phyloP scores from a whole-genome alignment of 768 basidiomycete genomes.

The Sporobolomyces phaffii region DNA sequence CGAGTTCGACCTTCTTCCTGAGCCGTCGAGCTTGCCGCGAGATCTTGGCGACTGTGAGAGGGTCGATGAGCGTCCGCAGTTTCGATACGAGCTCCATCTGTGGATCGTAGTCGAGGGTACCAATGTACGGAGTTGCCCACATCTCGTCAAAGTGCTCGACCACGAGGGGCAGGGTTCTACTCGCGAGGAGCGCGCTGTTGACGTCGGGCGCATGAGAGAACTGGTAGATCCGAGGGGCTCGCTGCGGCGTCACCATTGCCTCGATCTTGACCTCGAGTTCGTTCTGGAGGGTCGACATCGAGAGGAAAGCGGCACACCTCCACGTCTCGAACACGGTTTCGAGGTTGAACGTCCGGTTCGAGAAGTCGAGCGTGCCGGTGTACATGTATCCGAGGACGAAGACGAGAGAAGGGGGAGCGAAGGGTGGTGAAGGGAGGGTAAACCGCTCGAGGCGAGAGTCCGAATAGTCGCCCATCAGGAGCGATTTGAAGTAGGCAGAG shows the following conservation, averaged over 20 bases:
- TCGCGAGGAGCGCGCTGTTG: slow-evolving; percentile 62
- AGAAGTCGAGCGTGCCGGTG: slow-evolving; percentile 87
- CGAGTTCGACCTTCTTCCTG: slow-evolving; percentile 51
- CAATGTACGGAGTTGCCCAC: slow-evolving; percentile 77
- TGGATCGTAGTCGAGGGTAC: slow-evolving; percentile 59
- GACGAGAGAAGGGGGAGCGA: slow-evolving; percentile 83
- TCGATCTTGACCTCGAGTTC: slow-evolving; percentile 78
- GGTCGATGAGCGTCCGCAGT: slow-evolving; percentile 62
- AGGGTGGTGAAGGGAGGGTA: slow-evolving; percentile 79
- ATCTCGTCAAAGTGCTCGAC: slow-evolving; percentile 80
- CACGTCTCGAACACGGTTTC: slow-evolving; percentile 84
- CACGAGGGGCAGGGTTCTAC: slow-evolving; percentile 66
- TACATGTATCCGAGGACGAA: slow-evolving; percentile 93
- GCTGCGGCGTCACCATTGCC: slow-evolving; percentile 78
- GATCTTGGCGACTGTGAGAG: slow-evolving; percentile 62
- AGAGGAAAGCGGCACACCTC: slow-evolving; percentile 72
- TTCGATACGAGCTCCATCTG: slow-evolving; percentile 67
- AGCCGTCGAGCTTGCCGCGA: slow-evolving; percentile 52
- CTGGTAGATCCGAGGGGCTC: slow-evolving; percentile 74
- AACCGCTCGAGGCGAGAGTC: slow-evolving; percentile 55
- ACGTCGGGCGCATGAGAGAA: slow-evolving; percentile 75
- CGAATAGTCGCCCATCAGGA: slow-evolving; percentile 63
- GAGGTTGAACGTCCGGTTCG: slow-evolving; percentile 86
- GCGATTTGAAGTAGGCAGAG: slow-evolving; percentile 75
- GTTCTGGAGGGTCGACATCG: slow-evolving; percentile 62